Conservation (phyloP, 176 grass and related monocot species). For the Avena sativa region DNA sequence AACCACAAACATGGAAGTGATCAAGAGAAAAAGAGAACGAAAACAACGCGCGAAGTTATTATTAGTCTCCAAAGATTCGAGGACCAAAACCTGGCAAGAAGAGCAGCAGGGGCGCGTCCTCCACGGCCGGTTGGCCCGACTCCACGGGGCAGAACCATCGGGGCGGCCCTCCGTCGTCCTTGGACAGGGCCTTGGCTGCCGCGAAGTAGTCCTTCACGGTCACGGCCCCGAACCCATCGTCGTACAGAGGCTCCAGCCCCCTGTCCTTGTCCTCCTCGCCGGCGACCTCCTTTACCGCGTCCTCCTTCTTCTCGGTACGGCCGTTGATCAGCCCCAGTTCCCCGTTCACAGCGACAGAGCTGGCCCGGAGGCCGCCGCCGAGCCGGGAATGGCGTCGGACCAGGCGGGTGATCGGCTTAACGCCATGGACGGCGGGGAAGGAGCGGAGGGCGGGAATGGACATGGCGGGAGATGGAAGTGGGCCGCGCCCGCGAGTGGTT, state of each 20-base stretch:
- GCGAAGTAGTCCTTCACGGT: slow-evolving; percentile 86
- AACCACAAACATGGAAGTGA: not conserved
- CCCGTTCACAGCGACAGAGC: slow-evolving; percentile 14
- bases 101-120: slow-evolving; percentile 71
- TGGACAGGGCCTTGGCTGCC: slow-evolving; percentile 58
- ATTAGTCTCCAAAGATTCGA: not conserved
- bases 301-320: not conserved
- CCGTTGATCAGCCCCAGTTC: not conserved
- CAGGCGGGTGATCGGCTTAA: not conserved
- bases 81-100: slow-evolving; percentile 79
- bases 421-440: slow-evolving; percentile 21
- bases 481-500: not conserved
- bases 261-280: not conserved
- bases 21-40: not conserved
- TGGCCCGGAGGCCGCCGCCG: slow-evolving; percentile 12
- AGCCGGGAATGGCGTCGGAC: not conserved
- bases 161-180: slow-evolving; percentile 74
- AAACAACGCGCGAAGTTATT: not conserved
- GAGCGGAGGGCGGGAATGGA: slow-evolving; percentile 37
- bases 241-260: slow-evolving; percentile 61
- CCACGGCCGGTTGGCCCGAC: slow-evolving; percentile 53
- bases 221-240: slow-evolving; percentile 77
- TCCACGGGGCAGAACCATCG: slow-evolving; percentile 93
- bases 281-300: not conserved
- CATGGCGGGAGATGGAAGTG: slow-evolving; percentile 25